phyloP scores from a whole-genome alignment of 2,329 filamentous ascomycete genomes.

The Mycosphaerella sp. region DNA sequence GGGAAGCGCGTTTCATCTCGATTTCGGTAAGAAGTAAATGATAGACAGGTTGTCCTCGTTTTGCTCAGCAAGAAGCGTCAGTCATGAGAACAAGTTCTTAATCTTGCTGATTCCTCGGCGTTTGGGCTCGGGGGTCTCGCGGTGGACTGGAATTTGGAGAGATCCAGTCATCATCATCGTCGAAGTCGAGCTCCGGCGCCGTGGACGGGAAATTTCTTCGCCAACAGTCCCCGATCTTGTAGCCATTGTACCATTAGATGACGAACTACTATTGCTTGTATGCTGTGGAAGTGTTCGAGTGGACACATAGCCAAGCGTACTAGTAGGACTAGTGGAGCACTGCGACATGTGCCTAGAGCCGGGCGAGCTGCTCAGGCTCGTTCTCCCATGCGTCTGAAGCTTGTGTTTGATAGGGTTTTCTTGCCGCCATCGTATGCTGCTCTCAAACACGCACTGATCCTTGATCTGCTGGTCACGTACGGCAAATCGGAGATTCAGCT shows the following conservation, averaged over 20 bases:
- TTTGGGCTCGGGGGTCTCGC: background rate
- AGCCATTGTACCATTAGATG: background rate
- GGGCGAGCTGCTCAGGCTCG: background rate
- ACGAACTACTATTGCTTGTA: background rate
- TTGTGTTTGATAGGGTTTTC: background rate
- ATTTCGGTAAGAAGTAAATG: too few relatives aligned
- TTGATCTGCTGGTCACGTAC: slow-evolving; percentile 19
- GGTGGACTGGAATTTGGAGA: background rate
- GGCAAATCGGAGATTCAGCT: slow-evolving; percentile 17
- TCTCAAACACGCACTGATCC: slow-evolving; percentile 13
- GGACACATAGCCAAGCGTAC: background rate
- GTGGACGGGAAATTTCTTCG: background rate
- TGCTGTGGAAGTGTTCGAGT: background rate
- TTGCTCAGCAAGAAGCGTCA: too few relatives aligned
- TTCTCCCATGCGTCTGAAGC: background rate
- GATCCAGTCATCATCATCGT: background rate
- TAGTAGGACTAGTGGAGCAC: background rate
- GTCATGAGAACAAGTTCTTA: background rate
- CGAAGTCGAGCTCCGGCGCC: background rate
- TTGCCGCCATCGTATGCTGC: slow-evolving; percentile 6
- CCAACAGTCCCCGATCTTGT: background rate
- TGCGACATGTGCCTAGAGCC: background rate
- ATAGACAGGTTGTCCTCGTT: too few relatives aligned
- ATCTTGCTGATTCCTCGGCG: background rate
- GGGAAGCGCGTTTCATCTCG: too few relatives aligned